Evolutionary conservation across 176 grass and related monocot genomes (phyloP), one percentile per base, ranked within the genome.

Genomic region (Chloris gayana): DNA sequence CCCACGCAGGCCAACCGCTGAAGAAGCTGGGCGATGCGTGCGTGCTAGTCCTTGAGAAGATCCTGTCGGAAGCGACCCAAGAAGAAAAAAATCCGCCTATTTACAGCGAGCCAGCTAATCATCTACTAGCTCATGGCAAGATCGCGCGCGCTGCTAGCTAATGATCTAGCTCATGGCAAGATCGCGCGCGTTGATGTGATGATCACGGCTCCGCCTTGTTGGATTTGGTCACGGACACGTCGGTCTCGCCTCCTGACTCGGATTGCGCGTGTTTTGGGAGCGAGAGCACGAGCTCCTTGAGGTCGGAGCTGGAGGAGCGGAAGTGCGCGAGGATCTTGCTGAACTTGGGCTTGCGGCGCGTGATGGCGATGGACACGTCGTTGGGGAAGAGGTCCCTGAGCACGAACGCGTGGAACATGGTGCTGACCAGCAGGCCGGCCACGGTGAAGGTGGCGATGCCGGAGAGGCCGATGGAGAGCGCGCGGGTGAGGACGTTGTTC

Each of bases 281-380:
- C 33, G 89, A 94, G 70, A 80, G 58, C 18, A 93, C 82, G 29
- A 79, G 19, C 8, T 93, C 92, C 89, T 91, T 91, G 27, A 81
- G 78, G 66, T 98, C 96, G 19, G 96, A 86, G 83, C 79, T 89
- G 30, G 88, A 85, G 14, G 96, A 99, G 75, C 88, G 87, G 21
- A 99, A 67, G 62, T 91, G 84, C 54, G 86, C 69, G 0, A 99
- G 82, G 79, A 91, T 86, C 85, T 89, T 93, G 75, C 90, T 90
- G 79, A 95, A 99, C 78, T 89, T 98, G 15, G 90, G 86, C 67
- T 83, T 91, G 33, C 66, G 89, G 32, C 78, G 67, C 2, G 92
- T 95, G 77, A 99, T 93, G 76, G 96, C 96, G 69, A 99, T 99
- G 72, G 96, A 91, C 39, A 99, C 84, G 71, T 99, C 96, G 66